phyloP scores from a whole-genome alignment of 257 asterid species.

The Penstemon barbatus region DNA sequence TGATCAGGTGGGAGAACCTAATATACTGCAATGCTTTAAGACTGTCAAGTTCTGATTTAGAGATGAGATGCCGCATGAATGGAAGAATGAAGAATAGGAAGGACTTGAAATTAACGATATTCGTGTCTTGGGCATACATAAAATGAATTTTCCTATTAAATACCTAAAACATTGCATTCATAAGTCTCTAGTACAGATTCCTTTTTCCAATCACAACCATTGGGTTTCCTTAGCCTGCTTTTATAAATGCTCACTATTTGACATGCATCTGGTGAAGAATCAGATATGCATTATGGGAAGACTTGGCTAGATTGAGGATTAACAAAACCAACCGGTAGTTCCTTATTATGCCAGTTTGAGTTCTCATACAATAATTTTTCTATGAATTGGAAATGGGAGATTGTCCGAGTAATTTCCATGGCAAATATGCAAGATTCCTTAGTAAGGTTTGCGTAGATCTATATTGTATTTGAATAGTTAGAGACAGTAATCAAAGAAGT shows the following conservation, averaged over 20 bases:
- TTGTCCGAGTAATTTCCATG: background rate
- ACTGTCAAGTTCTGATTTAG: background rate
- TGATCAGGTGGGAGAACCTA: background rate
- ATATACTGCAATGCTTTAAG: background rate
- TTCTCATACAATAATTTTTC: background rate
- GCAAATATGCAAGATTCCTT: background rate
- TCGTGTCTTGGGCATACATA: background rate
- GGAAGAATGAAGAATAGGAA: background rate
- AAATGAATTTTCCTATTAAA: background rate
- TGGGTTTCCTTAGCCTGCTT: background rate
- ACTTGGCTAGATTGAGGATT: background rate
- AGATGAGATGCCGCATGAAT: background rate
- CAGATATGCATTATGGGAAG: background rate
- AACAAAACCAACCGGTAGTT: background rate
- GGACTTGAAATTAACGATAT: background rate
- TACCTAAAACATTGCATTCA: background rate
- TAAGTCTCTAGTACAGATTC: background rate
- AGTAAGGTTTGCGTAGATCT: constrained; percentile 4
- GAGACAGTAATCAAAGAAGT: constrained; percentile 22
- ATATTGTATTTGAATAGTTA: background rate
- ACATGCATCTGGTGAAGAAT: background rate
- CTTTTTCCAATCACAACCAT: background rate
- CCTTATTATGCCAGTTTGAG: background rate
- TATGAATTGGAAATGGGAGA: background rate
- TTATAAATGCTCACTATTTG: background rate